Conservation (phyloP, 805 yeast species). For the Ogataea trehaloabstinens region DNA sequence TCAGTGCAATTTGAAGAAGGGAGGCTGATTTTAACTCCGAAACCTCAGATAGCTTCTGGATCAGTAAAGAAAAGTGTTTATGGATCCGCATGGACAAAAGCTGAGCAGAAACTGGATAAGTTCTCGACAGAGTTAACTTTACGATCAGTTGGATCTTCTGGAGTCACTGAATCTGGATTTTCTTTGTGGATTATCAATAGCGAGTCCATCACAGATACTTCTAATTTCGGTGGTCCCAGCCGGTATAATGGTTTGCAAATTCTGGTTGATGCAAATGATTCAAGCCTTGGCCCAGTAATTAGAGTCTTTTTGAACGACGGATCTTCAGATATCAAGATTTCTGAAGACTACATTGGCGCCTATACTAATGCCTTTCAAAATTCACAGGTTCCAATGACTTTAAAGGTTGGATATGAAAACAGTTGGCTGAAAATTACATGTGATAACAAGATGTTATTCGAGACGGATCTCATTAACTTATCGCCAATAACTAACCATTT, state of each 20-base stretch:
- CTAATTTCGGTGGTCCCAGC: conserved; percentile 54
- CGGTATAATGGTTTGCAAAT: conserved; percentile 64
- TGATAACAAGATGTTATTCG: conserved; percentile 69
- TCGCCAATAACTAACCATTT: conserved; percentile 36
- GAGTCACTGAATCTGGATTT: conserved; percentile 53
- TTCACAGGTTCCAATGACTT: conserved; percentile 65
- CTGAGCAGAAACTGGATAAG: conserved; percentile 27
- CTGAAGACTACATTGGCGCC: conserved; percentile 28
- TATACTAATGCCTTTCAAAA: conserved; percentile 50
- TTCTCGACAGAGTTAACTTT: conserved; percentile 57
- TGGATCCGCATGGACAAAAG: conserved; percentile 48
- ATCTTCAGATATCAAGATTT: conserved; percentile 30
- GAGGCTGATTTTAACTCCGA: conserved; percentile 51
- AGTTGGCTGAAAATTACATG: conserved; percentile 56
- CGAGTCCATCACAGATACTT: conserved; percentile 27
- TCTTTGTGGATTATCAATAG: conserved; percentile 54
- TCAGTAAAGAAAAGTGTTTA: conserved; percentile 24
- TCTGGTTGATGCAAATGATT: conserved; percentile 50
- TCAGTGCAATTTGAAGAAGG: conserved; percentile 47
- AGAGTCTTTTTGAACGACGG: conserved; percentile 65
- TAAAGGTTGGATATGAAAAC: conserved; percentile 59
- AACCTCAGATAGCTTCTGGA: conserved; percentile 25
- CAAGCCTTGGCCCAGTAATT: conserved; percentile 45
- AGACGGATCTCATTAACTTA: conserved; percentile 53
- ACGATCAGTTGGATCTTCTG: conserved; percentile 55